Percentiles rank a stretch among this genome's conserved stretches.
These are phyloP conservation scores for Blastomyces parvus DNA, from an alignment of 2,329 filamentous ascomycete genomes.

Conservation along the genomic window DNA sequence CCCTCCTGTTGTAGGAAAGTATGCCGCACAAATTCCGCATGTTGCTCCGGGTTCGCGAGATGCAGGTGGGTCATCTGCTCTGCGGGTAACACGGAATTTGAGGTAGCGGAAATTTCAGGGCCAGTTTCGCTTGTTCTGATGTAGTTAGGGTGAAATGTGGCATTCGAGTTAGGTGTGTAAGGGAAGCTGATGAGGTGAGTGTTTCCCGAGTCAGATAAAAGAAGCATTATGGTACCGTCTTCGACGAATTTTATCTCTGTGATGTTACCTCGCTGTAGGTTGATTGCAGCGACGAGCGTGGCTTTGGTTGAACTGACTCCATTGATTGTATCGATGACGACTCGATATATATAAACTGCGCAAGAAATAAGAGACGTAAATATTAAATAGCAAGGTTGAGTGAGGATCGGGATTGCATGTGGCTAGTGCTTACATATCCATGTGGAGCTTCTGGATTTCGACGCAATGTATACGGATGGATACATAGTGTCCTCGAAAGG, in stretches of 20 bases:
- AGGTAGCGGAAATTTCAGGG: slow-evolving; percentile 7
- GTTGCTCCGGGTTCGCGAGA: slow-evolving; percentile 14
- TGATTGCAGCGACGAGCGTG: slow-evolving; percentile 25
- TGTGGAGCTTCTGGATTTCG: slow-evolving; percentile 27
- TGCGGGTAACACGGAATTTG: slow-evolving; percentile 1
- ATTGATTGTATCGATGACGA: slow-evolving; percentile 45
- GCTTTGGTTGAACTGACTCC: slow-evolving; percentile 46
- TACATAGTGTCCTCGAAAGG: slow-evolving; percentile 19
- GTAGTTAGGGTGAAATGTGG: slow-evolving; percentile 13
- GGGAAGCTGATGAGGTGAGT: slow-evolving; percentile 29
- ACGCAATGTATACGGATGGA: slow-evolving; percentile 28
- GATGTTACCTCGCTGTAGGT: slow-evolving; percentile 28
- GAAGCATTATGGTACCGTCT: slow-evolving; percentile 50
- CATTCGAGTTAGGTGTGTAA: slow-evolving; percentile 20
- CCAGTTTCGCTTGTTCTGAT: slow-evolving; percentile 16
- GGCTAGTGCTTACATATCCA: slow-evolving; percentile 22
- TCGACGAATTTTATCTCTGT: slow-evolving; percentile 61
- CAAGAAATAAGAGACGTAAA: not conserved
- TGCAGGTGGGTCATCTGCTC: slow-evolving; percentile 11
- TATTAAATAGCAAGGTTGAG: not conserved
- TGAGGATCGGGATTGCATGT: not conserved
- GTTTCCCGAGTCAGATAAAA: slow-evolving; percentile 39
- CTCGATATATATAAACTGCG: slow-evolving; percentile 51
- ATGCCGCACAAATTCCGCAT: slow-evolving; percentile 34
- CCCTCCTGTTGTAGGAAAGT: slow-evolving; percentile 40